phyloP scores from a whole-genome alignment of 352 stramenopile species.

The Globisporangium uncinulatum region DNA sequence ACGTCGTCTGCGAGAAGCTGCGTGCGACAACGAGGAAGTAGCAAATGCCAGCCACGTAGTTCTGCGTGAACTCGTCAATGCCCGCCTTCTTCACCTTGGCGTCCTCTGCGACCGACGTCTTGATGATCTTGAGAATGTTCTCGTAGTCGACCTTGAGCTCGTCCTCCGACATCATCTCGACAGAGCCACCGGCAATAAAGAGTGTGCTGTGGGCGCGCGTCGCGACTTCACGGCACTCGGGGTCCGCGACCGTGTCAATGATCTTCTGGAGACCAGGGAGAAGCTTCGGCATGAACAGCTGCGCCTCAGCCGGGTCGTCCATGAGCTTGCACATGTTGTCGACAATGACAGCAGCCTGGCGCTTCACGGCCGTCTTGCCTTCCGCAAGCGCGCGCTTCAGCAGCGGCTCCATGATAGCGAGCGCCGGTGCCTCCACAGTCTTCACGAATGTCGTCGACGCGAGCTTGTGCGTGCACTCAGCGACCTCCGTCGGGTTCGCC shows the following conservation, averaged over 20 bases:
- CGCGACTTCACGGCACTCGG: slow-evolving; percentile 95
- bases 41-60: slow-evolving; percentile 82
- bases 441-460: slow-evolving; percentile 99
- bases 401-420: slow-evolving; percentile 97
- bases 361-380: slow-evolving; percentile 95
- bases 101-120: slow-evolving; percentile 73
- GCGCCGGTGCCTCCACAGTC: slow-evolving; percentile 93
- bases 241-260: slow-evolving; percentile 94
- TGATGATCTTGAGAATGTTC: slow-evolving; percentile 70
- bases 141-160: slow-evolving; percentile 92
- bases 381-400: slow-evolving; percentile 94
- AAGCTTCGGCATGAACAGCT: slow-evolving; percentile 97
- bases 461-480: slow-evolving; percentile 98
- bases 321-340: slow-evolving; percentile 99
- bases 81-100: slow-evolving; percentile 81
- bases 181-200: slow-evolving; percentile 91
- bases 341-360: slow-evolving; percentile 98
- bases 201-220: slow-evolving; percentile 92
- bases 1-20: slow-evolving; percentile 94
- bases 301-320: slow-evolving; percentile 94
- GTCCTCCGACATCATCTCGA: slow-evolving; percentile 83
- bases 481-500: slow-evolving; percentile 95
- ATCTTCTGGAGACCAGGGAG: slow-evolving; percentile 96
- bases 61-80: slow-evolving; percentile 88
- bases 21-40: slow-evolving; percentile 85